Base-by-base conservation (phyloP, 2,329 filamentous ascomycete species). In the Aspergillus neoniger region DNA sequence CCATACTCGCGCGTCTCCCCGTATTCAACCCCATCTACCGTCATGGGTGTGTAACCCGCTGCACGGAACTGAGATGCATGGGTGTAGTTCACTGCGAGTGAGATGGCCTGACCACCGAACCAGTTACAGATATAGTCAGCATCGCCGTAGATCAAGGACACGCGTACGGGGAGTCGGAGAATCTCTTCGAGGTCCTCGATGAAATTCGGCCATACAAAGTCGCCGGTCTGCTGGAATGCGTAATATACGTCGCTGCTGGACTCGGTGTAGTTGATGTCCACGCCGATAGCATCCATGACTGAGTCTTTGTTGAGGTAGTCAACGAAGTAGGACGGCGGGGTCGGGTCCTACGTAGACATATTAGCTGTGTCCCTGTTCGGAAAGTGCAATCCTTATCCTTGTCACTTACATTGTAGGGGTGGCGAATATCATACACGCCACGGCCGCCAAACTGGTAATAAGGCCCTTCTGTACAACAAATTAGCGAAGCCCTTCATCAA, bases 1-100 rank as follows among this genome's bases (percentile, higher is more conserved):
- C 89, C 91, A 68, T 86, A 91, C 73, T 95, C 90, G 4, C 91
- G 85, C 0, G 91, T 90, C 58, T 86, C 84, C 19, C 91, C 91
- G 55, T 90, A 70, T 87, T 85, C 74, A 6, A 83, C 81, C 25
- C 81, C 82, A 70, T 91, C 90, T 43, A 91, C 86, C 12, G 87
- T 79, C 63, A 95, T 86, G 14, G 88, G 86, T 0, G 86, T 85
- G 71, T 95, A 95, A 0, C 90, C 91, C 0, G 91, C 87, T 0
- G 78, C 73, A 1, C 82, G 77, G 71, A 94, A 95, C 25, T 82
- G 76, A 50, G 81, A 76, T 10, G 81, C 78, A 43, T 86, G 81
- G 1, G 73, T 68, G 63, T 79, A 79, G 44, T 81, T 74, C 0
- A 92, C 78, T 5, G 82, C 82, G 3, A 91, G 80, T 2, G 88